A percentile compares a stretch with the other conserved stretches of the same genome.
phyloP scores from a whole-genome alignment of 768 basidiomycete species.

The Coprinellus micaceus region DNA sequence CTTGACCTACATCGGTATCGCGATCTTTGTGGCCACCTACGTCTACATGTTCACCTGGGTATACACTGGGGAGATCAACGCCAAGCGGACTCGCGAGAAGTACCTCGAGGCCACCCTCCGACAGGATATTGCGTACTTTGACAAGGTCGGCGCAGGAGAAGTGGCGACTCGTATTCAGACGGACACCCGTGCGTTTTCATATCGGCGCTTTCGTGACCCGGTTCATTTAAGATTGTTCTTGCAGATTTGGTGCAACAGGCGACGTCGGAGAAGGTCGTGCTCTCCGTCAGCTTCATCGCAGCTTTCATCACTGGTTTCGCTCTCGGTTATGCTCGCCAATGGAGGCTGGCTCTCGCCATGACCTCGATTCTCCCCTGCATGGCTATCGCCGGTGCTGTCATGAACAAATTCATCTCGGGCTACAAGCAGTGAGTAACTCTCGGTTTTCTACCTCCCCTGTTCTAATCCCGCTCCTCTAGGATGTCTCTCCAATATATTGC shows the following conservation, averaged over 20 bases:
- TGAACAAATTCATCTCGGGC: conserved; percentile 52
- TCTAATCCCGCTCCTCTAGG: conserved; percentile 24
- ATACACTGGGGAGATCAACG: conserved; percentile 64
- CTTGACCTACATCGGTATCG: conserved; percentile 57
- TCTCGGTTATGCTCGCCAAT: conserved; percentile 54
- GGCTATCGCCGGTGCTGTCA: conserved; percentile 53
- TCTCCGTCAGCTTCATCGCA: conserved; percentile 48
- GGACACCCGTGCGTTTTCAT: conserved; percentile 53
- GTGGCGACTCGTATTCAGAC: conserved; percentile 84
- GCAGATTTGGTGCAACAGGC: conserved; percentile 74
- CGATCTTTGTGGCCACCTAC: conserved; percentile 62
- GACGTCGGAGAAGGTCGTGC: conserved; percentile 73
- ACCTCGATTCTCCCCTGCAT: conserved; percentile 74
- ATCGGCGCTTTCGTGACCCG: neutral
- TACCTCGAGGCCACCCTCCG: conserved; percentile 71
- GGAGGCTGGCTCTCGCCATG: conserved; percentile 73
- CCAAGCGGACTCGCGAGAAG: conserved; percentile 69
- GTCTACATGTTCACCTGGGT: conserved; percentile 56
- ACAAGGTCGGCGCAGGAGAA: conserved; percentile 82
- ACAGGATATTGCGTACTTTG: conserved; percentile 79
- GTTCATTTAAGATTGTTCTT: conserved; percentile 17
- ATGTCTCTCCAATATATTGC: conserved; percentile 62
- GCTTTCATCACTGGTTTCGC: conserved; percentile 73
- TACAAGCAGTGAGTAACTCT: conserved; percentile 48
- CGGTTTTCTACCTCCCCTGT: neutral